Base-by-base conservation (phyloP, 1,284 basidiomycete species). In the Pseudozyma flocculosa region DNA sequence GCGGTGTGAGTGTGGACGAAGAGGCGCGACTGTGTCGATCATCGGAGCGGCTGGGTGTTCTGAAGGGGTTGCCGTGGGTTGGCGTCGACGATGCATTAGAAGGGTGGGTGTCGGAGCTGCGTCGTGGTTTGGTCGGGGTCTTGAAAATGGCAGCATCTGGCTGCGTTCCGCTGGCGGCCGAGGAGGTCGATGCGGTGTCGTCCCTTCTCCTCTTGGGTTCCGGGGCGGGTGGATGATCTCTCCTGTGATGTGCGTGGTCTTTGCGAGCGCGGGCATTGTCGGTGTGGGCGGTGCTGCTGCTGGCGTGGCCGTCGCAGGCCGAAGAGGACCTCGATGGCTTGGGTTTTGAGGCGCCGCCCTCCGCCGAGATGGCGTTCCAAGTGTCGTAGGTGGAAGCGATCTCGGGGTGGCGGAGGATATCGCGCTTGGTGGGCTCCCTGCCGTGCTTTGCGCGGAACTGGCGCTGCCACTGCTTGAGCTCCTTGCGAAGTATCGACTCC, bases 351-450 rank as follows among this genome's bases (percentile, higher is more conserved):
- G 48, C 48, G 22, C 40, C 36, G 17, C 43, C 45, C 34, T 52
- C 58, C 0, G 67, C 60, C 9, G 53, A 50, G 8, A 68, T 52
- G 19, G 72, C 69, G 40, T 59, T 51, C 72, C 72, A 73, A 3
- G 69, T 55, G 26, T 72, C 68, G 47, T 73, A 73, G 24, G 53
- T 59, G 13, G 59, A 61, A 0, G 70, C 63, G 22, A 73, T 70
- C 13, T 39, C 49, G 8, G 61, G 47, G n/a, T 68, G 53, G 19
- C 67, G 59, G 2, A 59, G 49, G 38, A 73, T 73, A 48, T 73
- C 72, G 18, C 61, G 54, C 46, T 68, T 65, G 32, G 61, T 60
- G 3, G 72, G 70, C 23, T 72, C 70, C 37, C 72, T 57, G 11
- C 72, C 62, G 38, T 72, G 56, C 34, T 68, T 24, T 5, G 55